These are phyloP conservation scores for Botrytis cinerea DNA, from an alignment of 2,329 filamentous ascomycete species.

Conservation along the genomic window DNA sequence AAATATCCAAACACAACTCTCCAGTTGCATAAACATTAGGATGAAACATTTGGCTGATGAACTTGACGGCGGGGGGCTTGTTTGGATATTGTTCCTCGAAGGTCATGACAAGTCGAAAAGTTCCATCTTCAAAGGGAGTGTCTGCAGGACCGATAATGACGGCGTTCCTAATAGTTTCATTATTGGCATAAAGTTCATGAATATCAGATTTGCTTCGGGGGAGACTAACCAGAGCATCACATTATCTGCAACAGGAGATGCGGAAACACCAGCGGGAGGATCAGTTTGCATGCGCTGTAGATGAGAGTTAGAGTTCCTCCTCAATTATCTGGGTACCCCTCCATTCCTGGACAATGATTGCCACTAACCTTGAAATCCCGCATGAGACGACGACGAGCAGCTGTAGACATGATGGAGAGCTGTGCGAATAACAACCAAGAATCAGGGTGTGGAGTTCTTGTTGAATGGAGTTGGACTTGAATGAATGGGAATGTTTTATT, in stretches of 20 bases:
- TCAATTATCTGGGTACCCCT: conserved; percentile 17
- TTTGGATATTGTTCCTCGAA: conserved; percentile 99
- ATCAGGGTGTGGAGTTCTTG: conserved; percentile 2
- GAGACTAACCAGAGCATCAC: conserved; percentile 84
- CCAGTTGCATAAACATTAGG: conserved; percentile 98
- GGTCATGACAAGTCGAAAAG: conserved; percentile 96
- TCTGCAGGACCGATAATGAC: conserved; percentile 97
- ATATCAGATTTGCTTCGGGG: not conserved
- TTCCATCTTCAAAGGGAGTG: conserved; percentile 97
- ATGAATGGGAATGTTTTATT: conserved; percentile 2
- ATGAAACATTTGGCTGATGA: conserved; percentile 99
- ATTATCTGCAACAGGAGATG: conserved; percentile 92
- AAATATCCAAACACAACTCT: conserved; percentile 92
- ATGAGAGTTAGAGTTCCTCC: conserved; percentile 29
- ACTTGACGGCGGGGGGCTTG: conserved; percentile 96
- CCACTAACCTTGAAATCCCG: conserved; percentile 92
- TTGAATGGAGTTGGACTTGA: not conserved
- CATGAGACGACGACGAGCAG: conserved; percentile 94
- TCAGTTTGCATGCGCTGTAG: conserved; percentile 96
- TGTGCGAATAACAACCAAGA: not conserved
- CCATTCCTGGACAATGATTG: conserved; percentile 23
- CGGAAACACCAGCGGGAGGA: conserved; percentile 93
- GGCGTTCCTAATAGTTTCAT: conserved; percentile 72
- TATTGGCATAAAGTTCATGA: conserved; percentile 19
- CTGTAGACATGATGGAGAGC: conserved; percentile 72